phyloP scores from a whole-genome alignment of 148 eudicot species.

The Polygonum maritimum region DNA sequence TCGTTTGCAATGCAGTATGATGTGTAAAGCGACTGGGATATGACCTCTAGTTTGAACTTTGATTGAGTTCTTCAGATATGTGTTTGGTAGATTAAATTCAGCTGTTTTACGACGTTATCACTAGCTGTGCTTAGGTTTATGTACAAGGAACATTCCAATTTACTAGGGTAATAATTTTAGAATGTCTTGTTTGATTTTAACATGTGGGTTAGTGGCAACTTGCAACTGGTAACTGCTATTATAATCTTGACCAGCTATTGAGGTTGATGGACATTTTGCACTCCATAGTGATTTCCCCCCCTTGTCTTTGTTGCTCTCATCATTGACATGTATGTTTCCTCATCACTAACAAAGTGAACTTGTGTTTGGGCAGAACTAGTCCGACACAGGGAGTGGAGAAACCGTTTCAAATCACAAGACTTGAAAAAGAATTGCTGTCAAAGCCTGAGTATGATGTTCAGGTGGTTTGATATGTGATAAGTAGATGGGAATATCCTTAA shows the following conservation, averaged over 20 bases:
- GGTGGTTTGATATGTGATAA: slow-evolving; percentile 26
- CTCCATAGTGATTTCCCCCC: not conserved
- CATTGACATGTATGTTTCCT: not conserved
- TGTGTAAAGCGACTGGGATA: not conserved
- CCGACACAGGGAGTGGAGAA: slow-evolving; percentile 50
- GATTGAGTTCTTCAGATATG: not conserved
- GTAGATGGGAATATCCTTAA: not conserved
- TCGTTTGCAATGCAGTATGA: not conserved
- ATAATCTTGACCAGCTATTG: not conserved
- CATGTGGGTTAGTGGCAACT: not conserved
- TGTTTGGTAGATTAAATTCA: not conserved
- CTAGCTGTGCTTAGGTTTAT: not conserved
- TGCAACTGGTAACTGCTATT: not conserved
- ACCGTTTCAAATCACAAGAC: slow-evolving; percentile 55
- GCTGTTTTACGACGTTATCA: slow-evolving; percentile 1
- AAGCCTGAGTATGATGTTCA: slow-evolving; percentile 60
- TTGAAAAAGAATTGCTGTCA: slow-evolving; percentile 38
- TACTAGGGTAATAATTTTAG: not conserved
- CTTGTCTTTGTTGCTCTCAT: not conserved
- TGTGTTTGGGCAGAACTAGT: slow-evolving; percentile 26
- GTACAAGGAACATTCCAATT: not conserved
- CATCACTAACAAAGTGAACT: not conserved
- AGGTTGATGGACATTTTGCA: not conserved
- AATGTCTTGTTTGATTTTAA: not conserved
- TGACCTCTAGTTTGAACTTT: not conserved